Conservation (phyloP, 208 protist species). For the Leishmania major region DNA sequence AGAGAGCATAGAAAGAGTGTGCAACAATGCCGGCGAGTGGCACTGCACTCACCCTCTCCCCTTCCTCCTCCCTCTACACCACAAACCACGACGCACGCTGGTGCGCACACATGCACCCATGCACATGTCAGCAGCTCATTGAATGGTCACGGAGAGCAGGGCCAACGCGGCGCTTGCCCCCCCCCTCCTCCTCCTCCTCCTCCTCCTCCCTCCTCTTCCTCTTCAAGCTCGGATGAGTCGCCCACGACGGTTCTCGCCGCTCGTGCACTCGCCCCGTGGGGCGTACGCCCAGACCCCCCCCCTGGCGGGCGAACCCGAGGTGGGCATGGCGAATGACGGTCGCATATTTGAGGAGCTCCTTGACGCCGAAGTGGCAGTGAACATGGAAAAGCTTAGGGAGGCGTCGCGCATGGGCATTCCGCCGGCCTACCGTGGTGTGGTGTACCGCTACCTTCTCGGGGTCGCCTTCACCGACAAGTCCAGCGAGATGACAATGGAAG, state of each 20-base stretch:
- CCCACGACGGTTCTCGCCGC: conserved; percentile 10
- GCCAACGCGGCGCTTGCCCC: neutral
- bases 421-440: conserved; percentile 57
- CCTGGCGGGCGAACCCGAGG: conserved; percentile 18
- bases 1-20: neutral
- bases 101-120: neutral
- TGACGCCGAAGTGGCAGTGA: conserved; percentile 75
- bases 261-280: conserved; percentile 10
- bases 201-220: neutral
- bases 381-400: conserved; percentile 75
- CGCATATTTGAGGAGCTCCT: conserved; percentile 83
- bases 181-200: too few relatives aligned
- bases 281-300: conserved; percentile 6
- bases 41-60: neutral
- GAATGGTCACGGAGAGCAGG: neutral
- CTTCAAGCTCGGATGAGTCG: neutral
- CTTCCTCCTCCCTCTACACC: neutral
- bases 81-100: neutral
- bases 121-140: neutral
- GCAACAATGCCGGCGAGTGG: neutral
- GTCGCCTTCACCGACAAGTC: conserved; percentile 80
- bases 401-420: conserved; percentile 78
- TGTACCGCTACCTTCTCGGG: conserved; percentile 87
- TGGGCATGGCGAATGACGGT: conserved; percentile 22
- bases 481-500: conserved; percentile 85